A percentile compares a stretch with the other conserved stretches of the same genome.
These are phyloP conservation scores for Cercospora janseana DNA, from an alignment of 2,329 filamentous ascomycete genomes.

Conservation along the genomic window DNA sequence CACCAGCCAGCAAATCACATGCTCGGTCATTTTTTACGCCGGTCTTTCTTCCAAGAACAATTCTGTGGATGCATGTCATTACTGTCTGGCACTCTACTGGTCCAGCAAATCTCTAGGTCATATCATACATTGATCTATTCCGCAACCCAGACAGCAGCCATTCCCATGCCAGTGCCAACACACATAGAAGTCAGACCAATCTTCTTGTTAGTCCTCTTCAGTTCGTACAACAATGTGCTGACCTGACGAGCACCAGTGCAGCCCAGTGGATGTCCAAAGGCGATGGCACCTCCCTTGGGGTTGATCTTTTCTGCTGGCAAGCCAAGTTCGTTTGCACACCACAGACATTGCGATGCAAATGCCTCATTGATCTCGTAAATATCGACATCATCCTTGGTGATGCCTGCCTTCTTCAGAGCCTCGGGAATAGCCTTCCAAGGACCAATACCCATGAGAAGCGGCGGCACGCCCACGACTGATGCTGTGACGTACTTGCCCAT, in stretches of 20 bases:
- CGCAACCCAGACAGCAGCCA: slow-evolving; percentile 94
- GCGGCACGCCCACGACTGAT: slow-evolving; percentile 82
- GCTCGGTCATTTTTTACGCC: slow-evolving; percentile 6
- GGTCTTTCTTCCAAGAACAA: too few relatives aligned
- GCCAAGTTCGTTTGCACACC: slow-evolving; percentile 85
- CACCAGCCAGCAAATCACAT: background rate
- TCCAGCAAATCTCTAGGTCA: background rate
- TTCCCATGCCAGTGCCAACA: slow-evolving; percentile 94
- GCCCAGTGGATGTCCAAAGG: slow-evolving; percentile 87
- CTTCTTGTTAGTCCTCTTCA: slow-evolving; percentile 78
- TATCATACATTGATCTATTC: slow-evolving; percentile 57
- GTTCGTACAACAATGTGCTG: slow-evolving; percentile 84
- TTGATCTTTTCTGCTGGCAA: slow-evolving; percentile 86
- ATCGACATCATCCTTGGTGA: slow-evolving; percentile 86
- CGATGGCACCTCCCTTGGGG: slow-evolving; percentile 94
- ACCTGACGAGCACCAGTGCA: slow-evolving; percentile 94
- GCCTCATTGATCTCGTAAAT: slow-evolving; percentile 99
- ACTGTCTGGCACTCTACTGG: too few relatives aligned
- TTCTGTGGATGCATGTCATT: too few relatives aligned
- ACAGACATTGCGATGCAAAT: slow-evolving; percentile 91
- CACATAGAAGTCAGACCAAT: slow-evolving; percentile 96
- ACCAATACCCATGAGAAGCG: slow-evolving; percentile 92
- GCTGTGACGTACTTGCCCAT: slow-evolving; percentile 89
- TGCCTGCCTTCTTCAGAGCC: slow-evolving; percentile 81
- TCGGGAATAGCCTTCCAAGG: slow-evolving; percentile 95